Evolutionary conservation across 2,329 filamentous ascomycete genomes (phyloP).

Genomic region (Cryphonectria carpinicola): DNA sequence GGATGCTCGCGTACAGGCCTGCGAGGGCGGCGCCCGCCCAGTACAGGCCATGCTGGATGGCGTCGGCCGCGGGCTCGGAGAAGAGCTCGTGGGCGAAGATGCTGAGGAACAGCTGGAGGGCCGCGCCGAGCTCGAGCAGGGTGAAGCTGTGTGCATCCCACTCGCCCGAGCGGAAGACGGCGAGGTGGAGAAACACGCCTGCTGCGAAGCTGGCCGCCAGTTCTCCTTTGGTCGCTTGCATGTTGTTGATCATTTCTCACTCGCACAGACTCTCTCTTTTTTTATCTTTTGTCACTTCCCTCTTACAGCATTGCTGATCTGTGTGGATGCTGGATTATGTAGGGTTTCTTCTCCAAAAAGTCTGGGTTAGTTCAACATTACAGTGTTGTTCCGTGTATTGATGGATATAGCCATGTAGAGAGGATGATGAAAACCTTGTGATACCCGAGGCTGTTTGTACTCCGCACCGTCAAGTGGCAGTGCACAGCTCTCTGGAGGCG

Average conservation of each 20-base stretch:
- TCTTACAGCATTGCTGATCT: not conserved
- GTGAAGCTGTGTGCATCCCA: conserved; percentile 24
- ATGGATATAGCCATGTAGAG: not conserved
- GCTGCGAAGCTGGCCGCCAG: conserved; percentile 18
- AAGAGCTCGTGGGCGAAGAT: not conserved
- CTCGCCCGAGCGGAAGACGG: conserved; percentile 16
- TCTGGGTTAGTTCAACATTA: not conserved
- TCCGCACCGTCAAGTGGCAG: not conserved
- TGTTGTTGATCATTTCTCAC: not conserved
- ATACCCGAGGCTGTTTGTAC: not conserved
- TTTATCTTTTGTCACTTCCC: not conserved
- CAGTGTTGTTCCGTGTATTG: not conserved
- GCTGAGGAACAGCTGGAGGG: not conserved
- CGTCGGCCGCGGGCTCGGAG: conserved; percentile 9
- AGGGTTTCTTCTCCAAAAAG: not conserved
- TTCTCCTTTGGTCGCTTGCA: conserved; percentile 10
- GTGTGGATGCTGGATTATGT: not conserved
- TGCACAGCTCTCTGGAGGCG: too few relatives aligned
- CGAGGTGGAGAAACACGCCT: conserved; percentile 15
- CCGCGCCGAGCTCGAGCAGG: conserved; percentile 19
- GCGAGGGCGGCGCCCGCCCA: conserved; percentile 12
- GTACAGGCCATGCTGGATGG: conserved; percentile 10
- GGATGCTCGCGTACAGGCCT: conserved; percentile 31
- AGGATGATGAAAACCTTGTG: not conserved
- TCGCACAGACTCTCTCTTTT: not conserved